Conservation (phyloP, 352 stramenopile species). For the Peronospora destructor region DNA sequence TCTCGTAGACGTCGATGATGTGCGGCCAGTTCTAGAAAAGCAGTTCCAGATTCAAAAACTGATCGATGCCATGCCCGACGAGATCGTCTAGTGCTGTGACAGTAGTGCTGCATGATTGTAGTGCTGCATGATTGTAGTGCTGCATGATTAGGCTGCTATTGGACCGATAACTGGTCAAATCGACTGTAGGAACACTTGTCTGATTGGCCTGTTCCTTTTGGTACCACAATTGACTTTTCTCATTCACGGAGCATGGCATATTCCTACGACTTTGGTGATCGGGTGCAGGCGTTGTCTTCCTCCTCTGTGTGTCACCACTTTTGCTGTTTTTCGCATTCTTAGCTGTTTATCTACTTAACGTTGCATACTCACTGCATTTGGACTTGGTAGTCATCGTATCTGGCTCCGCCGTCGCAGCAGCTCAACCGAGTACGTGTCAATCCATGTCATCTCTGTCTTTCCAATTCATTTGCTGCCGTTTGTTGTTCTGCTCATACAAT, state of each 20-base stretch:
- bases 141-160: background rate
- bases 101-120: background rate
- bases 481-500: background rate
- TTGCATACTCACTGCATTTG: background rate
- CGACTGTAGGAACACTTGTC: slow-evolving; percentile 9
- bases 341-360: background rate
- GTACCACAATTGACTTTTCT: slow-evolving; percentile 5
- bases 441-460: background rate
- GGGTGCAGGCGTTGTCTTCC: slow-evolving; percentile 14
- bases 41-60: slow-evolving; percentile 90
- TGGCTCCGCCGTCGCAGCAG: slow-evolving; percentile 17
- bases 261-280: slow-evolving; percentile 24
- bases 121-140: background rate
- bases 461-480: background rate
- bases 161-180: slow-evolving; percentile 13
- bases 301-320: slow-evolving; percentile 11
- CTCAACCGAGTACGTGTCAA: slow-evolving; percentile 24
- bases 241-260: slow-evolving; percentile 15
- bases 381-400: slow-evolving; percentile 18
- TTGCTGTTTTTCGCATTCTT: background rate
- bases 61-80: slow-evolving; percentile 70
- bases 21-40: slow-evolving; percentile 82
- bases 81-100: slow-evolving; percentile 28
- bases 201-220: slow-evolving; percentile 18
- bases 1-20: slow-evolving; percentile 83